Percentiles rank a stretch among this genome's conserved stretches.
phyloP scores from a whole-genome alignment of 371 early-diverging fungal genomes.

The Saksenaea vasiformis region DNA sequence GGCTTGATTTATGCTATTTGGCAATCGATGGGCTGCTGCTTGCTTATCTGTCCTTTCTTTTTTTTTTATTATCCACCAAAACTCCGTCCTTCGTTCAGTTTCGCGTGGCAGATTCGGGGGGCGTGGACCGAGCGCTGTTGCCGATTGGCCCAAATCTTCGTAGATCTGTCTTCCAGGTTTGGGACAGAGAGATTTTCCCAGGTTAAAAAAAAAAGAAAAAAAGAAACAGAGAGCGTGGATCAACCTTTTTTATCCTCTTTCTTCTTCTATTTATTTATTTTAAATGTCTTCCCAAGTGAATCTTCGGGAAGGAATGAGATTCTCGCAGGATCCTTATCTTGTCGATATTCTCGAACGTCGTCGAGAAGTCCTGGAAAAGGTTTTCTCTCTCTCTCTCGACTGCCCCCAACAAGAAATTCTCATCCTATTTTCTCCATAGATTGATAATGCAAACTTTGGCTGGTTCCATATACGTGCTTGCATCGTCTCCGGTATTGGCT shows the following conservation, averaged over 20 bases:
- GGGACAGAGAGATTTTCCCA: neutral
- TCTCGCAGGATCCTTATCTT: slow-evolving; percentile 10
- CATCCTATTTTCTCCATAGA: too few species aligned
- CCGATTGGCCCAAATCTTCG: neutral
- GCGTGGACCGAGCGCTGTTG: neutral
- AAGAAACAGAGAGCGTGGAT: too few species aligned
- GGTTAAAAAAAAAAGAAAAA: too few species aligned
- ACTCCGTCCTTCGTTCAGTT: too few species aligned
- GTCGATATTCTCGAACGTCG: slow-evolving; percentile 39
- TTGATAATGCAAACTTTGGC: slow-evolving; percentile 56
- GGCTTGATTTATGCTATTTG: too few species aligned
- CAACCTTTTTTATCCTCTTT: neutral
- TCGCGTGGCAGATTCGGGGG: neutral
- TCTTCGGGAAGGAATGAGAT: neutral
- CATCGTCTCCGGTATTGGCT: slow-evolving; percentile 86
- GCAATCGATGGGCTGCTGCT: too few species aligned
- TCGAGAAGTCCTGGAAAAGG: slow-evolving; percentile 40
- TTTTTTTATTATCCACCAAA: neutral
- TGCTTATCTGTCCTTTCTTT: neutral
- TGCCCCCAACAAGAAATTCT: neutral
- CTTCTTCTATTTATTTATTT: neutral
- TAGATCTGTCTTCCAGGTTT: neutral
- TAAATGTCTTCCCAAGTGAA: neutral
- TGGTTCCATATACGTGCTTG: slow-evolving; percentile 89
- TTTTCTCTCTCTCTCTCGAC: slow-evolving; percentile 3